A percentile compares a stretch with the other conserved stretches of the same genome.
phyloP scores from a whole-genome alignment of 2,329 filamentous ascomycete species.

The Neopestalotiopsis sp. region DNA sequence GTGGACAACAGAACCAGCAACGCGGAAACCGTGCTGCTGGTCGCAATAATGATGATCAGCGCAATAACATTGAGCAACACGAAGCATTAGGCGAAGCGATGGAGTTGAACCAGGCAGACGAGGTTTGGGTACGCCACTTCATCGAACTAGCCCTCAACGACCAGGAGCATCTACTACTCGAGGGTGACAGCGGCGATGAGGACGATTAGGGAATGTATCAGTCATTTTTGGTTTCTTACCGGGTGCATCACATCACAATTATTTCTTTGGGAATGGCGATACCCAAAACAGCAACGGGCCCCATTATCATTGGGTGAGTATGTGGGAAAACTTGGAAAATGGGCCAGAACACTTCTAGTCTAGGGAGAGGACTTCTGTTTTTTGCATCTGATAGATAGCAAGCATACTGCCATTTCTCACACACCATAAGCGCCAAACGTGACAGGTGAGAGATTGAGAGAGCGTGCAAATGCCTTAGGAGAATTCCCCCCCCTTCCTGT shows the following conservation, averaged over 20 bases:
- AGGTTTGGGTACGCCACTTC: constrained; percentile 60
- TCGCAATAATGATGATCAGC: constrained; percentile 23
- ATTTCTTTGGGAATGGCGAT: background rate
- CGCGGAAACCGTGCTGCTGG: constrained; percentile 21
- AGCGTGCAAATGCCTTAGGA: background rate
- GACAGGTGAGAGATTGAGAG: constrained; percentile 1
- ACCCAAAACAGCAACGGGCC: constrained; percentile 8
- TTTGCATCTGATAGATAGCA: background rate
- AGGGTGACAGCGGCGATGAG: constrained; percentile 49
- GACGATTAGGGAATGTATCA: constrained; percentile 17
- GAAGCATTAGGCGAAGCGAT: constrained; percentile 26
- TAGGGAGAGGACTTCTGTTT: background rate
- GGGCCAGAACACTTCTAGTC: background rate
- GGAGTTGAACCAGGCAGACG: constrained; percentile 51
- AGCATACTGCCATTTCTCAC: background rate
- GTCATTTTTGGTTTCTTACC: background rate
- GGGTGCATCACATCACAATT: no score
- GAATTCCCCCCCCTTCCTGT: background rate
- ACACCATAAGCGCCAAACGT: background rate
- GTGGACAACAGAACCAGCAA: constrained; percentile 25
- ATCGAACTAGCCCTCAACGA: constrained; percentile 60
- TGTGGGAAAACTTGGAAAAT: background rate
- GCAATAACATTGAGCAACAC: constrained; percentile 22
- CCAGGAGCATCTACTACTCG: constrained; percentile 50
- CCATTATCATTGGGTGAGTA: background rate